Base-by-base conservation (phyloP, 257 asterid species). In the Solanum neorickii region DNA sequence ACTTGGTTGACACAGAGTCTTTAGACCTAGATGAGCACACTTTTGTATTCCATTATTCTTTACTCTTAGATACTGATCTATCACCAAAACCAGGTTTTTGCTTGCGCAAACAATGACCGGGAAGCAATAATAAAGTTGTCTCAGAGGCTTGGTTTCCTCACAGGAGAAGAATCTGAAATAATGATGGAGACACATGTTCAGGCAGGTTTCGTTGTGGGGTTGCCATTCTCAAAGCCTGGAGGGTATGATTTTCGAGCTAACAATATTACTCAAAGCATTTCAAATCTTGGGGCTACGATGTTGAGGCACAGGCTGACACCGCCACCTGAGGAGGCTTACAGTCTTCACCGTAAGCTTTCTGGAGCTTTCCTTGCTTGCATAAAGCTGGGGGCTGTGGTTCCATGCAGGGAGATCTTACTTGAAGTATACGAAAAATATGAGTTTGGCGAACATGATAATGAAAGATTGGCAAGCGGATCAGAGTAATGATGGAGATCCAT, bases 321-420 rank as follows among this genome's bases (percentile, higher is more conserved):
- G 47, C 99, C 99, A 31, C 98, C 99, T 3, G 97, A 97, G 87
- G 99, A 95, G 89, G 98, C 97, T 9, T 97, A 97, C 93, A 97
- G 99, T 91, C 97, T 97, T 66, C 99, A 97, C 92, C 92, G 99
- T 60, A 97, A 97, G 92, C 98, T 97, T 74, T 96, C 98, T 20
- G 99, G 99, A 74, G 95, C 98, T 73, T 96, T 95, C 92, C 98
- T 97, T 86, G 99, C 98, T 87, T 97, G 99, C 93, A 93, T 97
- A 90, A 97, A 97, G 93, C 98, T 97, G 68, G 91, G 94, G 60
- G 98, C 98, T 87, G 95, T 95, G 35, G 99, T 97, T 16, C 99
- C 99, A 7, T 97, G 99, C 68, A 90, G 98, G 90, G 95, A 97
- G 75, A 92, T 97, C 37, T 94, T 97, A 72, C 91, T 94, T 82